phyloP scores from a whole-genome alignment of 305 asterid species.

The Fraxinus latifolia region DNA sequence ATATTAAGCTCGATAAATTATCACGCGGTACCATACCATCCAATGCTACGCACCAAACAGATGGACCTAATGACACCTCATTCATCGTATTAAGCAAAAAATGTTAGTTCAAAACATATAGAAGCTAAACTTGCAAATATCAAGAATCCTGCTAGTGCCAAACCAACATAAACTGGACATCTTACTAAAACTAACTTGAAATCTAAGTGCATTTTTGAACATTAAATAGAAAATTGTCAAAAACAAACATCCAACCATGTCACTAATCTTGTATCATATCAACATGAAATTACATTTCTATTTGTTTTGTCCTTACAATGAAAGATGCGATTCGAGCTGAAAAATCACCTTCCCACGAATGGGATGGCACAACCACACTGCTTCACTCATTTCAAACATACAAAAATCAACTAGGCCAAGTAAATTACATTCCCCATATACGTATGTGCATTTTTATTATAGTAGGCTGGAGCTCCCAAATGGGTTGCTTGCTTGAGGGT shows the following conservation, averaged over 20 bases:
- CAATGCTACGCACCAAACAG: background rate
- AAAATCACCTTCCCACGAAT: constrained; percentile 20
- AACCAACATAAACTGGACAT: background rate
- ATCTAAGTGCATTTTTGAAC: background rate
- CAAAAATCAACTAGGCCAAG: constrained; percentile 48
- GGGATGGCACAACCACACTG: constrained; percentile 21
- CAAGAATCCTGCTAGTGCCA: background rate
- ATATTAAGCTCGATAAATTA: background rate
- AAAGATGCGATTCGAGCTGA: background rate
- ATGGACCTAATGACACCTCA: background rate
- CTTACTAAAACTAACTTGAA: background rate
- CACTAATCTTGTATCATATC: background rate
- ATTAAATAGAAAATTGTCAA: background rate
- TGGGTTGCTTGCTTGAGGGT: constrained; percentile 66
- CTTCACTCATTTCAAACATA: constrained; percentile 38
- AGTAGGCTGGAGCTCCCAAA: constrained; percentile 67
- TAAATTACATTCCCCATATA: constrained; percentile 33
- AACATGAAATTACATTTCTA: background rate
- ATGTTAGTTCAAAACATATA: background rate
- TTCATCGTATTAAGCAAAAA: background rate
- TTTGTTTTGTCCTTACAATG: background rate
- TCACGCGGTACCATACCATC: background rate
- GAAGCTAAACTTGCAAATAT: background rate
- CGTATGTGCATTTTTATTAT: constrained; percentile 32
- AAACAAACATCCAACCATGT: background rate